Conservation (phyloP, 768 basidiomycete genomes). For the Lactarius psammicola region DNA sequence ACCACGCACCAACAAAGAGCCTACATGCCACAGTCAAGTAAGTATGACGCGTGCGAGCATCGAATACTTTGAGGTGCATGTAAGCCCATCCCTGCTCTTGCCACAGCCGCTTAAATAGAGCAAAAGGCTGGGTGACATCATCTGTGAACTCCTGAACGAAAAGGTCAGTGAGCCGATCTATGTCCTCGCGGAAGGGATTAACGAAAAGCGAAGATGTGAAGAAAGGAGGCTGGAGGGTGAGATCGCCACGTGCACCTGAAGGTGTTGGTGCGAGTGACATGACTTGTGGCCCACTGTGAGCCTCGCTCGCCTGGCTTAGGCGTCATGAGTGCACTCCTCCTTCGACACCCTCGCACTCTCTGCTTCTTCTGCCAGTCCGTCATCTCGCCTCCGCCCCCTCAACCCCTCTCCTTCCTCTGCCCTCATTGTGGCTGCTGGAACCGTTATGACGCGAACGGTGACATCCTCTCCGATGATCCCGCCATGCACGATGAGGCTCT, state of each 20-base stretch:
- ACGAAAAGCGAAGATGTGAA: constrained; percentile 79
- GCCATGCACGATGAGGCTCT: constrained; percentile 82
- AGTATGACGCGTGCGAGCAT: constrained; percentile 58
- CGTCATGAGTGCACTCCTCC: constrained; percentile 45
- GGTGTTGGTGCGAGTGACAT: constrained; percentile 54
- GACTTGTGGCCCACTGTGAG: background rate
- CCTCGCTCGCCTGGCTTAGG: background rate
- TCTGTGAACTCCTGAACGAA: constrained; percentile 50
- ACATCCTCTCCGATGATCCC: constrained; percentile 82
- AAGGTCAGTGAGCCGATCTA: constrained; percentile 49
- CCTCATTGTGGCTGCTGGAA: constrained; percentile 72
- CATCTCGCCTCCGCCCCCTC: constrained; percentile 41
- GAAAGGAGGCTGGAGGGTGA: constrained; percentile 68
- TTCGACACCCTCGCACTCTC: constrained; percentile 44
- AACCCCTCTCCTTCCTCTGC: constrained; percentile 63
- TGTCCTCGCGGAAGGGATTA: constrained; percentile 60
- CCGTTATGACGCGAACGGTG: constrained; percentile 64
- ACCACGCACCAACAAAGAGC: constrained; percentile 61
- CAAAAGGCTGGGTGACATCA: constrained; percentile 50
- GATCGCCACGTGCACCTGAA: constrained; percentile 56
- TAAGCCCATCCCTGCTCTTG: constrained; percentile 64
- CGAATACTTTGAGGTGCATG: constrained; percentile 73
- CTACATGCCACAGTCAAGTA: constrained; percentile 61
- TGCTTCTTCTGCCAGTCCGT: constrained; percentile 73
- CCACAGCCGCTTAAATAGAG: constrained; percentile 73